These are phyloP conservation scores for Bromus sterilis DNA, from an alignment of 176 grass and related monocot species.

Conservation along the genomic window DNA sequence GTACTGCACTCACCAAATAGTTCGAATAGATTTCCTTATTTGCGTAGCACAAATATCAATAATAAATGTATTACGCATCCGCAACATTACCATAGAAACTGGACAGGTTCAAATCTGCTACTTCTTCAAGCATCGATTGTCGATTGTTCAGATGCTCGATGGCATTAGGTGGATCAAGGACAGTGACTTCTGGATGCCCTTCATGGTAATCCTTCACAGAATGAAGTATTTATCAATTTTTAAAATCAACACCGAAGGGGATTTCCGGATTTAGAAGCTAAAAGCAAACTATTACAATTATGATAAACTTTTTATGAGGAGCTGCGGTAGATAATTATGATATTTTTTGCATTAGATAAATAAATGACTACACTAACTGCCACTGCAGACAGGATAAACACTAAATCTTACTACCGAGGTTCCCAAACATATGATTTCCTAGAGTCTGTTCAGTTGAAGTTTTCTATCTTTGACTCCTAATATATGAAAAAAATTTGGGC, in stretches of 20 bases:
- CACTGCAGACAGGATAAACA: neutral
- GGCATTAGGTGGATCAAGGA: constrained; percentile 84
- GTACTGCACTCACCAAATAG: neutral
- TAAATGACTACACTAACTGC: neutral
- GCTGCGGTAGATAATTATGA: neutral
- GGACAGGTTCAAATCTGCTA: constrained; percentile 75
- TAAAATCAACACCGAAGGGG: neutral
- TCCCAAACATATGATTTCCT: neutral
- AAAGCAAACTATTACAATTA: neutral
- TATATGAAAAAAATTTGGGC: neutral
- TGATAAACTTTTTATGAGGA: neutral
- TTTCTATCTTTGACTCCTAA: neutral
- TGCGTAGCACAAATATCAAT: neutral
- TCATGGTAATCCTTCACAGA: constrained; percentile 66
- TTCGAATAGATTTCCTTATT: neutral
- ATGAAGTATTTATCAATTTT: neutral
- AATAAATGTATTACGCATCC: neutral
- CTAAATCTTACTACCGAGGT: neutral
- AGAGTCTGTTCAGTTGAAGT: neutral
- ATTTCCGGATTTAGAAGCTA: neutral
- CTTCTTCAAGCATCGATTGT: constrained; percentile 90
- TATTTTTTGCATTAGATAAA: neutral
- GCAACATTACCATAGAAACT: constrained; percentile 64
- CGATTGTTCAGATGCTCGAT: constrained; percentile 80
- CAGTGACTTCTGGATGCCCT: constrained; percentile 83